Conservation (phyloP, 441 rosid species). For the Pelargonium fulgidum region DNA sequence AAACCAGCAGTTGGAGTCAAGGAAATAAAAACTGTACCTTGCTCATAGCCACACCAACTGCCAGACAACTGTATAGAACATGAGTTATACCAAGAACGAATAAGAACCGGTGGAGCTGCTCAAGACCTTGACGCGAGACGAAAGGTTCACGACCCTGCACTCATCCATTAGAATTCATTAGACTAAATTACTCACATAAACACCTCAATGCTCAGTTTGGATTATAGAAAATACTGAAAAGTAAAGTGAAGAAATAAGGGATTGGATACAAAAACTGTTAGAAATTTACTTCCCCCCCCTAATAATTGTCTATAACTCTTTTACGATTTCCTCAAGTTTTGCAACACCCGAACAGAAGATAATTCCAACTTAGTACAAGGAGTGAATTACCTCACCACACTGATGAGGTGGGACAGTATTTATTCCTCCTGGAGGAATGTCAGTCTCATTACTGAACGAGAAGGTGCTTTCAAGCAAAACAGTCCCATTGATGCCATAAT, state of each 20-base stretch:
- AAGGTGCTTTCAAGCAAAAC: conserved; percentile 31
- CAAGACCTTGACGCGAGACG: conserved; percentile 75
- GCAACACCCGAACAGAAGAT: not conserved
- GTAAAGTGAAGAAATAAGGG: not conserved
- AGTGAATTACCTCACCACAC: conserved; percentile 61
- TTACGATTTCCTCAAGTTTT: not conserved
- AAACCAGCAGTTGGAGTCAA: conserved; percentile 1
- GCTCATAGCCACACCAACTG: conserved; percentile 89
- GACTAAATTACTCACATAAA: not conserved
- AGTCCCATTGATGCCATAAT: conserved; percentile 37
- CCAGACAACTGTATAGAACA: conserved; percentile 78
- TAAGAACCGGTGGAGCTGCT: conserved; percentile 84
- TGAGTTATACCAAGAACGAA: conserved; percentile 90
- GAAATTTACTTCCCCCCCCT: not conserved
- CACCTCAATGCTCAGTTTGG: not conserved
- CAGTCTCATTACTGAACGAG: conserved; percentile 38
- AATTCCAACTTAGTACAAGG: not conserved
- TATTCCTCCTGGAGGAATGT: conserved; percentile 49
- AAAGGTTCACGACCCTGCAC: conserved; percentile 88
- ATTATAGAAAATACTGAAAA: not conserved
- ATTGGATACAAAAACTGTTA: too few relatives aligned
- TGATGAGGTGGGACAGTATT: conserved; percentile 39
- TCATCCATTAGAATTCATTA: conserved; percentile 11
- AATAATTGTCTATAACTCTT: not conserved
- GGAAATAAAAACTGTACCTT: conserved; percentile 47